Evolutionary conservation across 768 basidiomycete species (phyloP).

Genomic region (Boletus reticulatus): DNA sequence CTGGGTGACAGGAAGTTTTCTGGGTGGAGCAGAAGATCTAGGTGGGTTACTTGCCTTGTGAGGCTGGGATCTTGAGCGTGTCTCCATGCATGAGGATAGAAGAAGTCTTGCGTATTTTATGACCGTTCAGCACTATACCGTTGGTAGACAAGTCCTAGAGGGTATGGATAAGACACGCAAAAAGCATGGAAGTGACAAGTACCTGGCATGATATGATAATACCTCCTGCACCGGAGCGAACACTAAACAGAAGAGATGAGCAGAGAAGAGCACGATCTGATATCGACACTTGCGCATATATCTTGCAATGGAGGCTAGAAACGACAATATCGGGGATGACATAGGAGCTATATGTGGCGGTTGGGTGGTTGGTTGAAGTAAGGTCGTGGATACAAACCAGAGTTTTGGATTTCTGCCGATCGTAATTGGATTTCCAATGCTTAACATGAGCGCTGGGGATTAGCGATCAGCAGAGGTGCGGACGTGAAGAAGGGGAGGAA

Average conservation of each 20-base stretch:
- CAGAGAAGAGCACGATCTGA: background rate
- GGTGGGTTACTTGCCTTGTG: slow-evolving; percentile 45
- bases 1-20: slow-evolving; percentile 32
- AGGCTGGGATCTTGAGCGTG: slow-evolving; percentile 61
- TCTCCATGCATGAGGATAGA: slow-evolving; percentile 81
- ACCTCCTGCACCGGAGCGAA: slow-evolving; percentile 67
- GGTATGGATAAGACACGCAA: background rate
- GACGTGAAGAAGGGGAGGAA: slow-evolving; percentile 19
- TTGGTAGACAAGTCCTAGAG: slow-evolving; percentile 74
- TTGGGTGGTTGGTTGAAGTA: background rate
- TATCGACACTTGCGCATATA: slow-evolving; percentile 58
- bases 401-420: slow-evolving; percentile 71
- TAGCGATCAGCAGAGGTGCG: background rate
- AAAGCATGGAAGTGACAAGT: slow-evolving; percentile 1
- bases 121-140: slow-evolving; percentile 67
- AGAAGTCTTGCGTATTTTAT: slow-evolving; percentile 62
- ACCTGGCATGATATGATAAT: slow-evolving; percentile 81
- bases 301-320: slow-evolving; percentile 71
- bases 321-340: slow-evolving; percentile 54
- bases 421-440: slow-evolving; percentile 57
- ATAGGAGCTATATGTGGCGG: slow-evolving; percentile 45
- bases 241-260: slow-evolving; percentile 37
- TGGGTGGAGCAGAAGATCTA: background rate
- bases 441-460: slow-evolving; percentile 49
- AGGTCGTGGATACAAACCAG: slow-evolving; percentile 42